Percentiles rank a stretch among this genome's conserved stretches.
Evolutionary conservation across 768 basidiomycete species (phyloP).

Genomic region (Phlebiopsis flavidoalba): DNA sequence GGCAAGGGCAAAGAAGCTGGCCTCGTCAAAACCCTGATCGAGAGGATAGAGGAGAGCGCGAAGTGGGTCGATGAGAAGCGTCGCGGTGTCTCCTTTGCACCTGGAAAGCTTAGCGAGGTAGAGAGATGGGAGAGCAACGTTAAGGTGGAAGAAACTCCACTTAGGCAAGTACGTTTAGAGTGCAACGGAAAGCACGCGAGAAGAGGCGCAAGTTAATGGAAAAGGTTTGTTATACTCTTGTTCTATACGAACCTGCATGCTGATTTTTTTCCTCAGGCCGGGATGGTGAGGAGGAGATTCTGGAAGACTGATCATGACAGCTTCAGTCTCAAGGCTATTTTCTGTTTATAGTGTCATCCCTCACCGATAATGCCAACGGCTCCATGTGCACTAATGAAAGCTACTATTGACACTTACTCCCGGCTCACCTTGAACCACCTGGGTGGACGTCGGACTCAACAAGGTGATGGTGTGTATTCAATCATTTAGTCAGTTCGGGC

Average conservation of each 20-base stretch:
- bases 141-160: conserved; percentile 63
- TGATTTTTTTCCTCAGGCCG: conserved; percentile 44
- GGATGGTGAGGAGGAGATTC: conserved; percentile 63
- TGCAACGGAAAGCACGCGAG: conserved; percentile 77
- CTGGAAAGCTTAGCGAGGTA: conserved; percentile 65
- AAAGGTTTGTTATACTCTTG: conserved; percentile 44
- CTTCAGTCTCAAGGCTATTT: no score
- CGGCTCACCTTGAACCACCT: no score
- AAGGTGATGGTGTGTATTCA: no score
- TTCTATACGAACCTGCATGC: background rate
- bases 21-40: conserved; percentile 70
- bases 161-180: conserved; percentile 78
- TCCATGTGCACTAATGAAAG: no score
- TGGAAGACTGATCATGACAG: conserved; percentile 35
- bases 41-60: conserved; percentile 81
- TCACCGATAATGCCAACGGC: no score
- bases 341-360: no score
- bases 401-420: no score
- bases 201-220: conserved; percentile 65
- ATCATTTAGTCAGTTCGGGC: no score
- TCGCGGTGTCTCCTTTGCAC: conserved; percentile 67
- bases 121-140: conserved; percentile 65
- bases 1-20: conserved; percentile 50
- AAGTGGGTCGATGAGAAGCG: conserved; percentile 74
- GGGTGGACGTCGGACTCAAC: no score